These are phyloP conservation scores for Ettlia oleoabundans DNA, from an alignment of 139 green algal species.

Conservation along the genomic window DNA sequence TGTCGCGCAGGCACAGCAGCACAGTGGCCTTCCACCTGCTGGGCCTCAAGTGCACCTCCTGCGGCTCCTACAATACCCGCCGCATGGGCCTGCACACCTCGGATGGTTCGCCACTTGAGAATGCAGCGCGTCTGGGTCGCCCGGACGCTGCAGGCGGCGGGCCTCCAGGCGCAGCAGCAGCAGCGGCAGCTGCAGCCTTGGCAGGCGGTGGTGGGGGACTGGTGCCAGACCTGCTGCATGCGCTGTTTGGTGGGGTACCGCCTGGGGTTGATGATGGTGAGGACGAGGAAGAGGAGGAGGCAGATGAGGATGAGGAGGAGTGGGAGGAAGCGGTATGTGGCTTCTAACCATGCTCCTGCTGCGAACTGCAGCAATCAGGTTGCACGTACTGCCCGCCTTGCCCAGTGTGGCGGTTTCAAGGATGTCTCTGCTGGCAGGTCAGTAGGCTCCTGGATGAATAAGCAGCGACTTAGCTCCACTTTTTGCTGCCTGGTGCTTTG, in stretches of 20 bases:
- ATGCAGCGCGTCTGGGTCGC: not conserved
- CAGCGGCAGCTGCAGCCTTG: not conserved
- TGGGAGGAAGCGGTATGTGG: conserved; percentile 8
- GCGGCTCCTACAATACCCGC: conserved; percentile 83
- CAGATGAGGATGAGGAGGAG: conserved; percentile 22
- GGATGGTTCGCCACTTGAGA: conserved; percentile 9
- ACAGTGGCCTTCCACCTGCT: conserved; percentile 74
- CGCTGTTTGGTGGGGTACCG: not conserved
- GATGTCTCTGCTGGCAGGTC: too few species aligned
- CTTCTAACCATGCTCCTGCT: not conserved
- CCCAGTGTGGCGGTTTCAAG: not conserved
- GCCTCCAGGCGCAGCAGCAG: not conserved
- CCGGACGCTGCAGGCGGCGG: not conserved
- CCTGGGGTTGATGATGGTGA: not conserved
- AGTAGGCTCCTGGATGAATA: too few species aligned
- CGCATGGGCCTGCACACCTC: conserved; percentile 51
- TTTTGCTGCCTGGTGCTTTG: too few species aligned
- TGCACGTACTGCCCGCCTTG: not conserved
- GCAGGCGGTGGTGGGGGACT: not conserved
- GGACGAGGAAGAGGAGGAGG: not conserved
- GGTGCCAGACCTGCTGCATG: conserved; percentile 14
- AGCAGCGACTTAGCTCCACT: not conserved
- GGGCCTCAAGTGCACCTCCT: conserved; percentile 76
- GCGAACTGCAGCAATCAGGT: too few species aligned
- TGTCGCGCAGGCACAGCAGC: not conserved